Conservation (phyloP, 1,284 basidiomycete species). For the Boletus semigastroideus region DNA sequence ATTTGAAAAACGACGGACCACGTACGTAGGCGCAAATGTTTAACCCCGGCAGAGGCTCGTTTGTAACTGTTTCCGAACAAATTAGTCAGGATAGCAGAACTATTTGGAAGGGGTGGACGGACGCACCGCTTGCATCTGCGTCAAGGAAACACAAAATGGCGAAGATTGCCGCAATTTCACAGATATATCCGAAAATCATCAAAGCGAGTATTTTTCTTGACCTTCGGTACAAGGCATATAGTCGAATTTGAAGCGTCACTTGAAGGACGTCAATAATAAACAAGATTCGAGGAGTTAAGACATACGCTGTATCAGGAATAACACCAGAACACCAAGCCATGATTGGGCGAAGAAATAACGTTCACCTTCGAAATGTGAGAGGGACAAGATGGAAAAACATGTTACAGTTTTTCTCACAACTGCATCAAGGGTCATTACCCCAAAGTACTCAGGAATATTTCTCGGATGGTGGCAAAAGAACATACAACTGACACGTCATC, state of each 20-base stretch:
- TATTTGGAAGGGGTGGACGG: no score
- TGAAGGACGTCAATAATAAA: background rate
- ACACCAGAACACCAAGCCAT: background rate
- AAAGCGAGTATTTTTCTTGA: slow-evolving; percentile 9
- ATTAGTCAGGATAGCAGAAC: background rate
- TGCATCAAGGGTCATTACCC: background rate
- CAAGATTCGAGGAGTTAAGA: background rate
- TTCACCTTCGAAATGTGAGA: slow-evolving; percentile 8
- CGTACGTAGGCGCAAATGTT: slow-evolving; percentile 11
- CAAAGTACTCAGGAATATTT: background rate
- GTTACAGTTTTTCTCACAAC: slow-evolving; percentile 8
- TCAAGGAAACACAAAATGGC: slow-evolving; percentile 4
- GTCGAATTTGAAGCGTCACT: slow-evolving; percentile 12
- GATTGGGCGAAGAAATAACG: slow-evolving; percentile 6
- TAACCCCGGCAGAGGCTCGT: slow-evolving; percentile 7
- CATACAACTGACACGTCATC: slow-evolving; percentile 17
- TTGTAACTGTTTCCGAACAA: background rate
- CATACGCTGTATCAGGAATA: slow-evolving; percentile 13
- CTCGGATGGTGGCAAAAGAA: background rate
- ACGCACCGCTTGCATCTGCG: slow-evolving; percentile 1
- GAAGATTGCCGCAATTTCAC: slow-evolving; percentile 4
- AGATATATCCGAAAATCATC: slow-evolving; percentile 5
- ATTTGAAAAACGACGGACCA: slow-evolving; percentile 3
- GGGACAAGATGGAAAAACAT: no score
- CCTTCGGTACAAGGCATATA: slow-evolving; percentile 12